phyloP scores from a whole-genome alignment of 192 early-diverging fungal genomes.

The Coemansia pectinata region DNA sequence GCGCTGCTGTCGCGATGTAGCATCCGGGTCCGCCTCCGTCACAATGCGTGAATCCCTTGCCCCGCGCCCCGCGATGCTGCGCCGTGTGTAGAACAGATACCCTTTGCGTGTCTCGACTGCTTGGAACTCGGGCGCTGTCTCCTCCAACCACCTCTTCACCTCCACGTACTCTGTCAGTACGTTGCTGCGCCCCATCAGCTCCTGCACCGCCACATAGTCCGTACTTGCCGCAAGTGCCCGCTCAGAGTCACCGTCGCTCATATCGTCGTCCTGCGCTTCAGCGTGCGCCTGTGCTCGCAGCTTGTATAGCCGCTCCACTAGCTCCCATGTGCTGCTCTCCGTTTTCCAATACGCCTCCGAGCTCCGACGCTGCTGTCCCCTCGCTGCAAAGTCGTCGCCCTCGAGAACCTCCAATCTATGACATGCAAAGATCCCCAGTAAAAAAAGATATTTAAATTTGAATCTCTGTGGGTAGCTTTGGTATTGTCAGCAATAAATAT shows the following conservation, averaged over 20 bases:
- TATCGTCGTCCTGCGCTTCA: constrained; percentile 4
- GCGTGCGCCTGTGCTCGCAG: constrained; percentile 22
- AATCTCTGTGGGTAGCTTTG: not conserved
- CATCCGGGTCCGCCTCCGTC: constrained; percentile 45
- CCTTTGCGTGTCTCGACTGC: constrained; percentile 56
- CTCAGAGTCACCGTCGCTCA: not conserved
- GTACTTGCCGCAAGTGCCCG: constrained; percentile 11
- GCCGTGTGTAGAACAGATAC: constrained; percentile 54
- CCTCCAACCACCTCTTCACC: constrained; percentile 55
- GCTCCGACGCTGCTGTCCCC: not conserved
- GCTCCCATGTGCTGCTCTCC: constrained; percentile 53
- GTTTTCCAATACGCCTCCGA: constrained; percentile 29
- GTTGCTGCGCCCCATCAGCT: constrained; percentile 26
- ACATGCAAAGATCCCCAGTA: not conserved
- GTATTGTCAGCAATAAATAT: not conserved
- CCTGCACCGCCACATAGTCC: constrained; percentile 40
- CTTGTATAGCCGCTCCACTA: constrained; percentile 41
- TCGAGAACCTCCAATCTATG: constrained; percentile 9
- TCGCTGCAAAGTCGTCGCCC: not conserved
- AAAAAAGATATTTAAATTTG: not conserved
- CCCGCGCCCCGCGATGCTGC: constrained; percentile 29
- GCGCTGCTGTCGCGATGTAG: constrained; percentile 38
- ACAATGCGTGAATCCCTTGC: constrained; percentile 8
- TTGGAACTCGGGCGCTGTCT: constrained; percentile 43
- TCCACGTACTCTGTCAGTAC: constrained; percentile 42